A percentile compares a stretch with the other conserved stretches of the same genome.
Conservation (phyloP, 2,329 filamentous ascomycete species). For the Trichoderma koningiopsis region DNA sequence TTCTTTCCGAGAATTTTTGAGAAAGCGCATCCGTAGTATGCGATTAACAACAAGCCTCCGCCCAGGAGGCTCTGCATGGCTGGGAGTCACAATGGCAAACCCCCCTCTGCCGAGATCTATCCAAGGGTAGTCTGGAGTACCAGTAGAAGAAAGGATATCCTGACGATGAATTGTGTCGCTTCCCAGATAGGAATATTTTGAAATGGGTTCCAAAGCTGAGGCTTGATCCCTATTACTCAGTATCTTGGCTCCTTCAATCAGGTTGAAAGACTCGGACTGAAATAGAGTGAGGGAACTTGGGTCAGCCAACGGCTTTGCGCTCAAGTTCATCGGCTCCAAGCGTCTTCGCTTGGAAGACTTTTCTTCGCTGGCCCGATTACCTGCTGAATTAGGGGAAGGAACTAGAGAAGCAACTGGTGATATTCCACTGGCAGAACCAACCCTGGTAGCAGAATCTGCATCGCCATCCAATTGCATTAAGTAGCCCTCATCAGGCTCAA, state of each 20-base stretch:
- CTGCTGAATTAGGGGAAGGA: not conserved
- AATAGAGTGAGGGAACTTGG: conserved; percentile 12
- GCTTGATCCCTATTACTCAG: too few relatives aligned
- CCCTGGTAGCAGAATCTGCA: not conserved
- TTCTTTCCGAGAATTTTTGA: conserved; percentile 32
- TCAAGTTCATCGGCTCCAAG: conserved; percentile 32
- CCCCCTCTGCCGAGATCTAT: conserved; percentile 28
- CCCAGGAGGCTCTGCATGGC: conserved; percentile 43
- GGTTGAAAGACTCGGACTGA: conserved; percentile 19
- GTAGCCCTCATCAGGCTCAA: not conserved
- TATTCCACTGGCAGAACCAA: not conserved
- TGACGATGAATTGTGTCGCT: conserved; percentile 34
- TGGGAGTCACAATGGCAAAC: conserved; percentile 36
- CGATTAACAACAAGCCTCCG: conserved; percentile 48
- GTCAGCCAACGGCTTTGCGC: conserved; percentile 19
- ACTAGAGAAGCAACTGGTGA: not conserved
- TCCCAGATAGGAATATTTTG: conserved; percentile 42
- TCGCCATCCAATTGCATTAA: not conserved
- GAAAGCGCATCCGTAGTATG: conserved; percentile 46
- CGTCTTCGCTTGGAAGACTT: conserved; percentile 35
- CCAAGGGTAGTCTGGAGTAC: conserved; percentile 32
- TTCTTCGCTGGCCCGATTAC: conserved; percentile 10
- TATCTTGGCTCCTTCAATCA: not conserved
- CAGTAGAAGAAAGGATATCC: conserved; percentile 32
- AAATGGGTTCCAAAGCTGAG: not conserved